Conservation (phyloP, 257 asterid species). For the Cruciata laevipes region DNA sequence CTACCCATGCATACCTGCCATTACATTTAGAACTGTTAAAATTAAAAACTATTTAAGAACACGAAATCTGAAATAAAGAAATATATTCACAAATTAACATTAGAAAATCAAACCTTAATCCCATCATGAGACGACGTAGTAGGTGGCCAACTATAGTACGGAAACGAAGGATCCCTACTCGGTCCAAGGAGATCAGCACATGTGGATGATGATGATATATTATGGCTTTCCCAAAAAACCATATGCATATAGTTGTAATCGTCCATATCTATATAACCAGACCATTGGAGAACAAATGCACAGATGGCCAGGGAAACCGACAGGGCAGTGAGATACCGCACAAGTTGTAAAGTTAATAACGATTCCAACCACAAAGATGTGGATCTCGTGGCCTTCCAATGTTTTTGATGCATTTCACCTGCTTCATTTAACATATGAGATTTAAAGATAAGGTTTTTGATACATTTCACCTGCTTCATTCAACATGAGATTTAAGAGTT, state of each 20-base stretch:
- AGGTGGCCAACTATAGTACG: slow-evolving; percentile 32
- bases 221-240: not conserved
- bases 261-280: slow-evolving; percentile 50
- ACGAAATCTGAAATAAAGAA: not conserved
- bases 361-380: too few species aligned
- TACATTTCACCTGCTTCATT: too few species aligned
- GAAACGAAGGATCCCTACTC: slow-evolving; percentile 38
- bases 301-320: slow-evolving; percentile 59
- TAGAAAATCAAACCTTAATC: slow-evolving; percentile 8
- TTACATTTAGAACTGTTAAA: not conserved
- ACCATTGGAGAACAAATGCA: slow-evolving; percentile 84
- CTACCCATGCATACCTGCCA: slow-evolving; percentile 65
- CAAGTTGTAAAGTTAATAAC: slow-evolving; percentile 15
- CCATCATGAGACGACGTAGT: not conserved
- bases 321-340: slow-evolving; percentile 56
- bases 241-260: slow-evolving; percentile 41
- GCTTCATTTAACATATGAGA: too few species aligned
- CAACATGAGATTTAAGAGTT: too few species aligned
- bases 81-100: too few species aligned
- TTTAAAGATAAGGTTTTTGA: too few species aligned
- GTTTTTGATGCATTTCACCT: too few species aligned
- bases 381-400: too few species aligned
- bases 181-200: slow-evolving; percentile 47
- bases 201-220: slow-evolving; percentile 25
- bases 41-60: not conserved